These are phyloP conservation scores for Macrophomina pseudophaseolina DNA, from an alignment of 2,329 filamentous ascomycete genomes.

Conservation along the genomic window DNA sequence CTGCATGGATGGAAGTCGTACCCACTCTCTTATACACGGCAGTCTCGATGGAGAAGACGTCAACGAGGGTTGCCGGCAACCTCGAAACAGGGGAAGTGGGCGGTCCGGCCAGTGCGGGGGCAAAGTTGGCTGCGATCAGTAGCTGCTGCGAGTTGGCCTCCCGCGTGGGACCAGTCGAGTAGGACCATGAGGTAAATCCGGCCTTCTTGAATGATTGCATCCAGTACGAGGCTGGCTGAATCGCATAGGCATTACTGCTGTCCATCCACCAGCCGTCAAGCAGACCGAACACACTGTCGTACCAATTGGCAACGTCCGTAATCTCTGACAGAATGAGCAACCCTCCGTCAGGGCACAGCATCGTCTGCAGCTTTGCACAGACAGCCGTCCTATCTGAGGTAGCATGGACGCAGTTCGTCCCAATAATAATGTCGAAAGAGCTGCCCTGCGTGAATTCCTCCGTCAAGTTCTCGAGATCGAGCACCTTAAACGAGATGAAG, in stretches of 20 bases:
- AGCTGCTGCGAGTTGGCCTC: not conserved
- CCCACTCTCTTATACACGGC: not conserved
- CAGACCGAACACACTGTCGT: conserved; percentile 32
- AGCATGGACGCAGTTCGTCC: conserved; percentile 34
- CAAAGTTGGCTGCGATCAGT: not conserved
- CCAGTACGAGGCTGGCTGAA: conserved; percentile 21
- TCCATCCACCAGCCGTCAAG: conserved; percentile 36
- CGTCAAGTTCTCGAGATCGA: not conserved
- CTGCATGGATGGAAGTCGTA: not conserved
- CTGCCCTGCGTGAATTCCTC: too few species aligned
- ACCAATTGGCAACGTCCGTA: conserved; percentile 31
- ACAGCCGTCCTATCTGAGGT: conserved; percentile 28
- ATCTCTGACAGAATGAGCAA: conserved; percentile 30
- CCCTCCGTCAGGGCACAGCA: conserved; percentile 27
- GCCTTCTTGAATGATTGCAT: conserved; percentile 1
- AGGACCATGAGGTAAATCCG: not conserved
- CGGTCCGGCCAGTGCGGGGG: too few species aligned
- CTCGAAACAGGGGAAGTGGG: too few species aligned
- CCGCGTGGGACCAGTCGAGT: not conserved
- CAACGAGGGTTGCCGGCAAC: too few species aligned
- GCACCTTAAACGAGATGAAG: not conserved
- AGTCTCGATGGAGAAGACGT: not conserved
- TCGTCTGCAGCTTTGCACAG: conserved; percentile 27
- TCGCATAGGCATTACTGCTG: conserved; percentile 27
- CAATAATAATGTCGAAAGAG: conserved; percentile 29